Evolutionary conservation across 2,329 filamentous ascomycete genomes (phyloP).

Genomic region (Geosmithia flava): DNA sequence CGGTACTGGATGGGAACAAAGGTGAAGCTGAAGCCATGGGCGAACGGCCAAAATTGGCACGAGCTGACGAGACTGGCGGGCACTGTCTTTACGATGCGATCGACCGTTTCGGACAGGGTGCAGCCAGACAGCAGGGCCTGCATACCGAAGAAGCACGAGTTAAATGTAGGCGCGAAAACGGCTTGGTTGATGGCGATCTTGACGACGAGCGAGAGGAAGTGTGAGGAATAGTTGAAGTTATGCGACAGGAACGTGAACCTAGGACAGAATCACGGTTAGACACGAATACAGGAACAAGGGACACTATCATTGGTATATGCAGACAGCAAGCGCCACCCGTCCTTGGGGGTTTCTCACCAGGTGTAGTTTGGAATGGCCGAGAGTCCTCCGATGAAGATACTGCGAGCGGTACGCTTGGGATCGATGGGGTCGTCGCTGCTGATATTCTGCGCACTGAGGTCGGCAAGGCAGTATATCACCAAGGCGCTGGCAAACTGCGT

Average conservation of each 20-base stretch:
- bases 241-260: conserved; percentile 72
- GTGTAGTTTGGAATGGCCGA: conserved; percentile 68
- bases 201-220: conserved; percentile 53
- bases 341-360: conserved; percentile 44
- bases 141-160: conserved; percentile 70
- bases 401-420: conserved; percentile 43
- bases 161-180: conserved; percentile 73
- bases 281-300: neutral
- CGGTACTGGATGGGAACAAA: conserved; percentile 70
- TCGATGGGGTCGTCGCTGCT: conserved; percentile 39
- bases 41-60: conserved; percentile 77
- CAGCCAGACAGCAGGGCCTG: conserved; percentile 66
- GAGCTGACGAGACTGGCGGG: conserved; percentile 67
- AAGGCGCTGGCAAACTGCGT: conserved; percentile 69
- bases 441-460: conserved; percentile 66
- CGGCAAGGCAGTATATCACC: conserved; percentile 67
- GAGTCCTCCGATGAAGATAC: conserved; percentile 61
- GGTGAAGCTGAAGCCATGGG: conserved; percentile 80
- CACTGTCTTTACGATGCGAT: conserved; percentile 63
- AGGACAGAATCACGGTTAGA: neutral
- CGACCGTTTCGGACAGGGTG: conserved; percentile 47
- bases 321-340: neutral
- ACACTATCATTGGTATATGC: neutral
- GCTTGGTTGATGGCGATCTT: conserved; percentile 75
- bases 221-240: conserved; percentile 75